Evolutionary conservation across 441 rosid genomes (phyloP), one percentile per base, ranked within the genome.

Genomic region (Erysimum cheiri): DNA sequence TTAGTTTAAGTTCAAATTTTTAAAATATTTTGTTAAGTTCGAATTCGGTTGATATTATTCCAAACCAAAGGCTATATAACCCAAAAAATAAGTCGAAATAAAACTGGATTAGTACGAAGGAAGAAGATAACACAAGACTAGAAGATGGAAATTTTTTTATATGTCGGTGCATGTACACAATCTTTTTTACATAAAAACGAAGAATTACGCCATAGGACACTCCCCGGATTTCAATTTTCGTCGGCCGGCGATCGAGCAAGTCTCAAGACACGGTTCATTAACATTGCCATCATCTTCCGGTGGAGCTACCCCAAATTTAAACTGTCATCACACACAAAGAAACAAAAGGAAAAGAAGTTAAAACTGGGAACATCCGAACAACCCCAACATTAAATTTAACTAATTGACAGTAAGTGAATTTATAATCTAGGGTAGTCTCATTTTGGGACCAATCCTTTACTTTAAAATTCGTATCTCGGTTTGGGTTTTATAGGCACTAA

Each of bases 301-400:
- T 37, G 98, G 94, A 71, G 33, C 78, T 39, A 93, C 70, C 61
- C 98, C 97, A 71, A 89, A 93, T 75, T 89, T 89, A 50, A 93
- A 93, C 98, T 91, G 88, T 64, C 73, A 75, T 24, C 58, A 5
- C 1, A 55, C 39, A 47, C 17, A 52, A 33, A 35, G 48, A 0
- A 53, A 19, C 44, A 6, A 26, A 26, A 37, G 11, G 52, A 8
- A 46, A 47, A 15, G 32, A 58, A 12, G 15, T 37, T 36, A 12
- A 3, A 58, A 22, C 2, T 37, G 46, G 9, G 3, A 60, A 14
- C 47, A 56, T 13, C 24, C 4, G 0, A 50, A 24, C 4, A 65
- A 15, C 14, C 22, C 15, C 22, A 50, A 52, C 15, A 39, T 43
- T 32, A 10, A 43, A 2, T 37, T 53, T 44, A 44, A 62, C 14